phyloP scores from a whole-genome alignment of 495 filamentous ascomycete genomes.

The Hypomontagnella monticulosa region DNA sequence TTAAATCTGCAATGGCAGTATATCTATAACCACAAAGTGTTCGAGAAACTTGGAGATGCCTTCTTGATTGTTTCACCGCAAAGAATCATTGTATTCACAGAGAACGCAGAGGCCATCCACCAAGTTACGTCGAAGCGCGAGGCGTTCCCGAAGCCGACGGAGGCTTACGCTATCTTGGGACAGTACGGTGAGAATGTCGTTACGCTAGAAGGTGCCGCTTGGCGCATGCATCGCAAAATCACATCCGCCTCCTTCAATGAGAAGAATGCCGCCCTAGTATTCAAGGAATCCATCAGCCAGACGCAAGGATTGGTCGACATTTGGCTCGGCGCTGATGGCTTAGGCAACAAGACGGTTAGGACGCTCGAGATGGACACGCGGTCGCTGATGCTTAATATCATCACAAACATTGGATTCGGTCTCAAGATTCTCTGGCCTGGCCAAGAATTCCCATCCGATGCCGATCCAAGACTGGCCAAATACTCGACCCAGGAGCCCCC shows the following conservation, averaged over 20 bases:
- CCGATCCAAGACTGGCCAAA: conserved; percentile 51
- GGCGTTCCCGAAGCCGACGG: conserved; percentile 73
- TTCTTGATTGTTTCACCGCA: conserved; percentile 66
- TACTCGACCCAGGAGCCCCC: conserved; percentile 57
- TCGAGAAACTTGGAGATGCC: conserved; percentile 51
- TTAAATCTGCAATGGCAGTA: conserved; percentile 52
- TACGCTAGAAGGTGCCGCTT: conserved; percentile 67
- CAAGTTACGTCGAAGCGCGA: conserved; percentile 68
- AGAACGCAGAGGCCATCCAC: conserved; percentile 66
- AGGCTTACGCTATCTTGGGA: conserved; percentile 64
- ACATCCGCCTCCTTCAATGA: conserved; percentile 75
- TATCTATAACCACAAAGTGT: conserved; percentile 46
- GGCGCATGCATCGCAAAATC: conserved; percentile 75
- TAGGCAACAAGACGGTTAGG: conserved; percentile 55
- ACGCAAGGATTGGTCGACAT: conserved; percentile 62
- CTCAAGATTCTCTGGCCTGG: conserved; percentile 66
- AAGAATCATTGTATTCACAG: conserved; percentile 57
- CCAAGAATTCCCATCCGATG: conserved; percentile 51
- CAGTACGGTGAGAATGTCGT: conserved; percentile 74
- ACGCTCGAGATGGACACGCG: conserved; percentile 68
- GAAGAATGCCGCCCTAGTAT: conserved; percentile 74
- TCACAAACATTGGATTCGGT: conserved; percentile 73
- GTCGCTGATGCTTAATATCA: conserved; percentile 71
- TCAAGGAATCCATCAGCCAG: conserved; percentile 67
- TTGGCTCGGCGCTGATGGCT: conserved; percentile 55